Percentiles rank a stretch among this genome's conserved stretches.
phyloP scores from a whole-genome alignment of 2,329 filamentous ascomycete genomes.

The Colletotrichum sublineola region DNA sequence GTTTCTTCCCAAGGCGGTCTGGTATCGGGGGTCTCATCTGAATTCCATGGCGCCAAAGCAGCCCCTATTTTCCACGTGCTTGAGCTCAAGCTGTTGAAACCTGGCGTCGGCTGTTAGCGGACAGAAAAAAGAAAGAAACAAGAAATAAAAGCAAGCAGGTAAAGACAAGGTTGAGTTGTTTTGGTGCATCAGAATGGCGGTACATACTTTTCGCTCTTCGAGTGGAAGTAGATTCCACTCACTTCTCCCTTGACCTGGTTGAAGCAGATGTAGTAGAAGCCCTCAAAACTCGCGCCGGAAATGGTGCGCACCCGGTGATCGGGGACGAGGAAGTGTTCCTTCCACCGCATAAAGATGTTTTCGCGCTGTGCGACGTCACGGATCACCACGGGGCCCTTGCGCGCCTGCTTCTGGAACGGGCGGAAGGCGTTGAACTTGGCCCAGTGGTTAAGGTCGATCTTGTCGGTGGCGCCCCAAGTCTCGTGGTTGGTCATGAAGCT shows the following conservation, averaged over 20 bases:
- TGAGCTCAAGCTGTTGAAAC: conserved; percentile 92
- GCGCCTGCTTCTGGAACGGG: conserved; percentile 73
- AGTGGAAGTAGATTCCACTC: conserved; percentile 96
- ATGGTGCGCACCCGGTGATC: conserved; percentile 94
- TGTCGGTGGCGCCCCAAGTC: conserved; percentile 91
- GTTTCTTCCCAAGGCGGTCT: neutral
- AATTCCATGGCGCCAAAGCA: conserved; percentile 92
- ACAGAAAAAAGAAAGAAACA: neutral
- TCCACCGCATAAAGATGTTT: conserved; percentile 99
- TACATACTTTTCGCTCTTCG: conserved; percentile 94
- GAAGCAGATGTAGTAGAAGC: conserved; percentile 99
- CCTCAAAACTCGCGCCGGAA: conserved; percentile 94
- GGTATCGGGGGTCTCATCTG: conserved; percentile 49
- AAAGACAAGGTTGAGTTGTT: neutral
- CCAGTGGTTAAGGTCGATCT: conserved; percentile 95
- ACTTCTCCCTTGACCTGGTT: conserved; percentile 90
- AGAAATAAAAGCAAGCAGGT: neutral
- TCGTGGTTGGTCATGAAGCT: conserved; percentile 92
- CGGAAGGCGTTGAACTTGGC: conserved; percentile 88
- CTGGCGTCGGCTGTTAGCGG: conserved; percentile 58
- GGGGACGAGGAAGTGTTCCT: conserved; percentile 96
- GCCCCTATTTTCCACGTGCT: conserved; percentile 86
- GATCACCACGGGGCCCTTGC: conserved; percentile 68
- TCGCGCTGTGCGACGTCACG: conserved; percentile 83
- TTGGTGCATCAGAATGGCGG: conserved; percentile 6